Evolutionary conservation across 2,329 filamentous ascomycete species (phyloP).

Genomic region (Neocucurbitaria cava): DNA sequence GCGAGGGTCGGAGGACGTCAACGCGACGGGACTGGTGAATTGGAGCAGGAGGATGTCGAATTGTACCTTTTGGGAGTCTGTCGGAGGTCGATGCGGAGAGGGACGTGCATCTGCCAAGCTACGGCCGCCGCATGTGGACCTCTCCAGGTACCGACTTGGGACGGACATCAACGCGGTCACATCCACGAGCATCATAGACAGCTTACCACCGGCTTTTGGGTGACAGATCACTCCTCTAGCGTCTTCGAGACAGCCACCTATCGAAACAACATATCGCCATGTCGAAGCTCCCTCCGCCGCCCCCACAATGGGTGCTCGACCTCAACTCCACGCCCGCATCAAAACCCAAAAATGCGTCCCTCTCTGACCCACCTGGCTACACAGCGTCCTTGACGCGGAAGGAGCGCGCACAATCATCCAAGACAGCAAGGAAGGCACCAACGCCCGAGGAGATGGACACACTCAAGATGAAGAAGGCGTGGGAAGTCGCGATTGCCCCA

Average conservation of each 20-base stretch:
- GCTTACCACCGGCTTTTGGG: background rate
- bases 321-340: constrained; percentile 73
- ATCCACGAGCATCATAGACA: constrained; percentile 15
- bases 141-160: constrained; percentile 2
- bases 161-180: constrained; percentile 6
- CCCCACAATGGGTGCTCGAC: constrained; percentile 83
- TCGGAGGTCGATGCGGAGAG: constrained; percentile 30
- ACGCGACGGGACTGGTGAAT: constrained; percentile 1
- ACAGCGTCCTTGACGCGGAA: constrained; percentile 57
- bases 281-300: constrained; percentile 49
- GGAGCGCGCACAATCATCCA: constrained; percentile 45
- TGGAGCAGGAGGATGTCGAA: constrained; percentile 8
- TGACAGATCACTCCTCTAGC: background rate
- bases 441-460: constrained; percentile 89
- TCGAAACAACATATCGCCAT: constrained; percentile 11
- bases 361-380: constrained; percentile 89
- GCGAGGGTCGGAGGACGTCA: background rate
- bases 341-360: constrained; percentile 70
- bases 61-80: constrained; percentile 20
- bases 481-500: constrained; percentile 93
- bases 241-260: background rate
- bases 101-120: constrained; percentile 36
- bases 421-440: constrained; percentile 67
- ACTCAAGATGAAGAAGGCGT: constrained; percentile 97
- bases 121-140: constrained; percentile 13